Evolutionary conservation across 1,139 yeast species (phyloP), one percentile per base, ranked within the genome.

Genomic region (Blastobotrys malaysiensis): DNA sequence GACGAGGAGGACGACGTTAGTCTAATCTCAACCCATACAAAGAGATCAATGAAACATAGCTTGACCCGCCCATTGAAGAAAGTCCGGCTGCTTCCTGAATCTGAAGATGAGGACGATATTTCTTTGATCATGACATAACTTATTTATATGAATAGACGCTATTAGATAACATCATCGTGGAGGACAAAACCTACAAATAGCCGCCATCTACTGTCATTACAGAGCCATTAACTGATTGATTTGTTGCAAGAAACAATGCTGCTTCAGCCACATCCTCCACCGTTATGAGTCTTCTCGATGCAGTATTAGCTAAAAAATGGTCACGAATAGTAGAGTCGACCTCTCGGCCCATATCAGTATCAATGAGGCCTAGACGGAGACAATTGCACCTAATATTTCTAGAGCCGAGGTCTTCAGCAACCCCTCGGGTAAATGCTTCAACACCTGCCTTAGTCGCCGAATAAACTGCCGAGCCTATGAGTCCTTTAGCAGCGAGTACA

Each of bases 361-460:
- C 88, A 0, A 89, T 82, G 21, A 88, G 73, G 0, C 95, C 95
- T 0, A 97, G 96, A 9, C 85, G 69, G 0, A 91, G 68, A 1
- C 86, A 76, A 63, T 86, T 85, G 45, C 86, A 85, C 44, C 88
- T 64, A 3, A 84, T 74, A 1, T 74, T 70, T 45, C 72, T 68
- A 0, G 75, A 54, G 9, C 77, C 78, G 55, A 86, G 69, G 62
- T 93, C 99, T 2, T 69, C 64, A 0, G 93, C 84, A 48, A 89
- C 67, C 0, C 86, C 73, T 48, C 73, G 70, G 0, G 95, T 80
- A 62, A 89, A 86, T 4, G 87, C 88, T 51, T 68, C 67, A 3
- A 75, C 56, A 0, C 95, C 98, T 0, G 90, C 86, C 67, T 93
- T 93, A 51, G 89, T 76, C 0, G 96, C 93, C 0, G 89, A 76